Evolutionary conservation across 2,329 filamentous ascomycete genomes (phyloP).

Genomic region (Diaporthe citrichinensis): DNA sequence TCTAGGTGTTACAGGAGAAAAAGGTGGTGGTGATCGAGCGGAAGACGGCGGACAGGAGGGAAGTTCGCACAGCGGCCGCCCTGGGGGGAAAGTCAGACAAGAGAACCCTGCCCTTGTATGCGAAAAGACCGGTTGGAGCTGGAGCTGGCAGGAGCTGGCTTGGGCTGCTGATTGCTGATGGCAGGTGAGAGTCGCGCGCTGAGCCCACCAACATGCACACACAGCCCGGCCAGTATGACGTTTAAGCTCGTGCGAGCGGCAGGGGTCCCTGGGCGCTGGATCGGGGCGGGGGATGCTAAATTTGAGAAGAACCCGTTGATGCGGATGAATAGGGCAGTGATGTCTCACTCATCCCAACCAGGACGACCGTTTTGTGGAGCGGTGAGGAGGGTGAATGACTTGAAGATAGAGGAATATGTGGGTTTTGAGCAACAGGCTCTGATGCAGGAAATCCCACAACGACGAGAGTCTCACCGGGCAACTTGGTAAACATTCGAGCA

Average conservation of each 20-base stretch:
- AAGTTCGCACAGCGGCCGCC: conserved; percentile 15
- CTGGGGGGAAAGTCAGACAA: background rate
- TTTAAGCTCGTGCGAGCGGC: conserved; percentile 12
- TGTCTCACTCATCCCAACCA: conserved; percentile 2
- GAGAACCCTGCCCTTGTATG: conserved; percentile 18
- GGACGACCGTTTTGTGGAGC: background rate
- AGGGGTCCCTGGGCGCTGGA: conserved; percentile 5
- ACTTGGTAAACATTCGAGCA: background rate
- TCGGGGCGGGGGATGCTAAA: conserved; percentile 17
- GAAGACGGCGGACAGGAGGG: background rate
- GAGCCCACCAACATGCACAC: conserved; percentile 16
- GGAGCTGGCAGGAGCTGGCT: background rate
- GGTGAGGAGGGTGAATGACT: conserved; percentile 8
- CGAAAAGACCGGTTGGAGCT: background rate
- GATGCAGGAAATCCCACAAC: background rate
- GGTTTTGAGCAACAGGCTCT: background rate
- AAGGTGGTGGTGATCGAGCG: background rate
- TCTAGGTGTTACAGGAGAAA: conserved; percentile 6
- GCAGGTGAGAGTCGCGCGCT: conserved; percentile 16
- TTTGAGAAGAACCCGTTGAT: background rate
- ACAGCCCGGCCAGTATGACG: conserved; percentile 22
- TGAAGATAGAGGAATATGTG: background rate
- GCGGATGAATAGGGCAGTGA: background rate
- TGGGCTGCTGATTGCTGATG: conserved; percentile 25
- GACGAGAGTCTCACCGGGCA: background rate